Conservation (phyloP, 768 basidiomycete species). For the Leccinum truebloodii region DNA sequence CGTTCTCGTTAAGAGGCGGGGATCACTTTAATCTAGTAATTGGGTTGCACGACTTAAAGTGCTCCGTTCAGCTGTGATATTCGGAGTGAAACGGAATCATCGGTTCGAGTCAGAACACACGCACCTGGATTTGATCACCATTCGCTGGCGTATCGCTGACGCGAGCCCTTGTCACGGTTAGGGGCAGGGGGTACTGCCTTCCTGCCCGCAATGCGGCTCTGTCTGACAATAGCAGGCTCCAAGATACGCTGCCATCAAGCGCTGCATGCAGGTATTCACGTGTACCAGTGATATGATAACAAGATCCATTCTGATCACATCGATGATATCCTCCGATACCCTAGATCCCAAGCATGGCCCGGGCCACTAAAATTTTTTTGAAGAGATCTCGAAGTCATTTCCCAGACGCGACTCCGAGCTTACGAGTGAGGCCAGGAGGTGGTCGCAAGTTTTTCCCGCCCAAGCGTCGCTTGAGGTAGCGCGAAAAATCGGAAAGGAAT, state of each 20-base stretch:
- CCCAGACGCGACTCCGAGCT: not conserved
- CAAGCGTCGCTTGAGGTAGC: not conserved
- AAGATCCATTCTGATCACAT: constrained; percentile 14
- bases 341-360: constrained; percentile 21
- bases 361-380: no score
- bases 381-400: not conserved
- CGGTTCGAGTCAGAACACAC: constrained; percentile 11
- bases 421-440: not conserved
- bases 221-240: constrained; percentile 2
- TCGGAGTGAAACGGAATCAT: not conserved
- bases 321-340: constrained; percentile 9
- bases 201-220: not conserved
- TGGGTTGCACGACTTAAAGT: not conserved
- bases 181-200: constrained; percentile 12
- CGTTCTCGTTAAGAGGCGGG: not conserved
- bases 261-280: constrained; percentile 21
- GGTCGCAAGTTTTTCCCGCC: not conserved
- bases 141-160: constrained; percentile 13
- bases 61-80: not conserved
- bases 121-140: constrained; percentile 13
- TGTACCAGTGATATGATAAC: constrained; percentile 18
- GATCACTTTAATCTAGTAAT: constrained; percentile 6
- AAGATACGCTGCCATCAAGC: not conserved
- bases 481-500: not conserved
- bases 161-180: constrained; percentile 7